Evolutionary conservation across 2,329 filamentous ascomycete species (phyloP).

Genomic region (Cytospora paraplurivora): DNA sequence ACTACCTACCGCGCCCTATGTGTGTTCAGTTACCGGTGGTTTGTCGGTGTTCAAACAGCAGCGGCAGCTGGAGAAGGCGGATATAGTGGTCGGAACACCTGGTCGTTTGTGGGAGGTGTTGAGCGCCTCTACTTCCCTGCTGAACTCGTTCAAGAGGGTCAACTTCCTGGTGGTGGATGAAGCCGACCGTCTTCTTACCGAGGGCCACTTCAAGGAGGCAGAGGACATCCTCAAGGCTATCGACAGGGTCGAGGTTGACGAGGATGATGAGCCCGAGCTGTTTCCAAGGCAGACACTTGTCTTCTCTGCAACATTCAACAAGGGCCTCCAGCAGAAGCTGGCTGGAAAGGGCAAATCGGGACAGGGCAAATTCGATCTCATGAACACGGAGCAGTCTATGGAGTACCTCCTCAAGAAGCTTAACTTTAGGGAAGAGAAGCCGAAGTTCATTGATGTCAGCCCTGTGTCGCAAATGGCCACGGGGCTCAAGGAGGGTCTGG

Average conservation of each 20-base stretch:
- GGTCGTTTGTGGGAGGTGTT: conserved; percentile 94
- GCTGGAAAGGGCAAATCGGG: conserved; percentile 74
- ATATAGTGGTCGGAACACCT: conserved; percentile 92
- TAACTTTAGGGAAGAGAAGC: conserved; percentile 80
- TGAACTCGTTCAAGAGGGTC: conserved; percentile 71
- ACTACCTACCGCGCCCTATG: conserved; percentile 62
- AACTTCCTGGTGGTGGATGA: conserved; percentile 90
- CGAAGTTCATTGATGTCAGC: conserved; percentile 91
- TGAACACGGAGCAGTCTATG: conserved; percentile 79
- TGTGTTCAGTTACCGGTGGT: conserved; percentile 91
- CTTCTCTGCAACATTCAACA: conserved; percentile 96
- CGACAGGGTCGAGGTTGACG: conserved; percentile 69
- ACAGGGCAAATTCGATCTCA: conserved; percentile 67
- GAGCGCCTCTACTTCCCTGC: conserved; percentile 69
- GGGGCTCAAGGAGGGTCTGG: conserved; percentile 81
- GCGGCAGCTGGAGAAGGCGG: conserved; percentile 77
- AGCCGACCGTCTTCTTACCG: conserved; percentile 86
- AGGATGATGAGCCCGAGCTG: conserved; percentile 49
- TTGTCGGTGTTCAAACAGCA: conserved; percentile 95
- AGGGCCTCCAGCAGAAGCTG: conserved; percentile 86
- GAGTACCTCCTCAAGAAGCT: conserved; percentile 90
- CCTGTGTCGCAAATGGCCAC: conserved; percentile 87
- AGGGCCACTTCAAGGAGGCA: conserved; percentile 93
- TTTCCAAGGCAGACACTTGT: conserved; percentile 80
- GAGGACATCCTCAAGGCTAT: conserved; percentile 83